These are phyloP conservation scores for Neonectria sp. DNA, from an alignment of 2,329 filamentous ascomycete genomes.

Conservation along the genomic window DNA sequence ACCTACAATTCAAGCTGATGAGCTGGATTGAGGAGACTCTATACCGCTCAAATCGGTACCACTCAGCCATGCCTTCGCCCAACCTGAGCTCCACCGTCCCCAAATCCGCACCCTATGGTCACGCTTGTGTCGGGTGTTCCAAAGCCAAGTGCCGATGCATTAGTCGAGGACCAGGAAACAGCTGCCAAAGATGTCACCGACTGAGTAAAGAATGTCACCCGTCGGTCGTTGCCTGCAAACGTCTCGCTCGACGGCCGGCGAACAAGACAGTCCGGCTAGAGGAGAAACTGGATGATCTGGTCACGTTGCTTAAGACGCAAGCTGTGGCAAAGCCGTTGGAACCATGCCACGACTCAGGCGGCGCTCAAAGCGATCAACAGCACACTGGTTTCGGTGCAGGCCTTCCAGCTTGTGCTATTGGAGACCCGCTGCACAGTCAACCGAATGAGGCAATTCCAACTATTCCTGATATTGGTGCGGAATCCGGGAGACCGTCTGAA, in stretches of 20 bases:
- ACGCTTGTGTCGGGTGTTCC: constrained; percentile 58
- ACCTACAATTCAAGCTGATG: no score
- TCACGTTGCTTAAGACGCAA: constrained; percentile 48
- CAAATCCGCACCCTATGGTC: constrained; percentile 55
- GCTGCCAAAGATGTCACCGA: constrained; percentile 58
- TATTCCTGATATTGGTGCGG: neutral
- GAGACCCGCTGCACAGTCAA: neutral
- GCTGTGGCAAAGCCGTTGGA: neutral
- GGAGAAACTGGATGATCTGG: constrained; percentile 48
- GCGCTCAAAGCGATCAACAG: neutral
- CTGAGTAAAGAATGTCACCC: constrained; percentile 57
- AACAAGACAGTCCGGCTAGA: constrained; percentile 43
- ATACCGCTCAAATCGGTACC: neutral
- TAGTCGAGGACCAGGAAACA: constrained; percentile 45
- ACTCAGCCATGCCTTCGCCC: constrained; percentile 16
- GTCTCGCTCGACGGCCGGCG: constrained; percentile 36
- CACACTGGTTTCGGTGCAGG: neutral
- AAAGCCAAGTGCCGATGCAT: constrained; percentile 62
- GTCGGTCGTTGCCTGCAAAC: constrained; percentile 52
- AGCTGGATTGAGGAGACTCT: neutral
- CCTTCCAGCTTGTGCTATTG: neutral
- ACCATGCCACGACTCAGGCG: neutral
- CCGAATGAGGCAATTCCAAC: neutral
- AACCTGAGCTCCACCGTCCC: constrained; percentile 20
- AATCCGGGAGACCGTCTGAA: neutral